These are phyloP conservation scores for Boletus insuetus DNA, from an alignment of 768 basidiomycete species.

Conservation along the genomic window DNA sequence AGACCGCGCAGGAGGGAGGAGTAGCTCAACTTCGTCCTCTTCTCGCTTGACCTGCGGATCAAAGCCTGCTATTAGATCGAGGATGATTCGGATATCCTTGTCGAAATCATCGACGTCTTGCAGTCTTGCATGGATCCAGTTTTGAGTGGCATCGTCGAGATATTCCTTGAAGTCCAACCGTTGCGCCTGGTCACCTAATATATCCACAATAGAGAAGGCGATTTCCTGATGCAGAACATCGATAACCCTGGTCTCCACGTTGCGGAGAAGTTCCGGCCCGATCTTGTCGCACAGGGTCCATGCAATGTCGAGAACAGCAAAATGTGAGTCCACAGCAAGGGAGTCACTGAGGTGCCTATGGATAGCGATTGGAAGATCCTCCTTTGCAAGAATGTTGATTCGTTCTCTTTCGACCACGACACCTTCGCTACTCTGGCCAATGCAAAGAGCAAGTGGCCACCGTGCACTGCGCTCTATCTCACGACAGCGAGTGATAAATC, in stretches of 20 bases:
- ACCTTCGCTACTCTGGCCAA: slow-evolving; percentile 38
- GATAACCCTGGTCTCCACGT: slow-evolving; percentile 55
- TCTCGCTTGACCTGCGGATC: slow-evolving; percentile 72
- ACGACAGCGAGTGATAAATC: slow-evolving; percentile 86
- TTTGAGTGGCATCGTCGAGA: slow-evolving; percentile 57
- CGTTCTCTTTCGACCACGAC: slow-evolving; percentile 79
- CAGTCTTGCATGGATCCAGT: slow-evolving; percentile 61
- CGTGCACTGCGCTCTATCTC: slow-evolving; percentile 86
- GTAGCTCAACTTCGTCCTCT: slow-evolving; percentile 62
- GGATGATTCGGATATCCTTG: slow-evolving; percentile 49
- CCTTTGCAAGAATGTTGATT: slow-evolving; percentile 56
- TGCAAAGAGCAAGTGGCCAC: slow-evolving; percentile 71
- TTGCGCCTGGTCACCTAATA: slow-evolving; percentile 63
- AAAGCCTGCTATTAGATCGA: slow-evolving; percentile 72
- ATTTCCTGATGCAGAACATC: slow-evolving; percentile 75
- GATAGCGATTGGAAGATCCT: slow-evolving; percentile 66
- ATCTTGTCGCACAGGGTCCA: slow-evolving; percentile 63
- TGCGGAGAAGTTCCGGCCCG: slow-evolving; percentile 54
- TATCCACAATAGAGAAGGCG: slow-evolving; percentile 74
- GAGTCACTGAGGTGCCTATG: slow-evolving; percentile 48
- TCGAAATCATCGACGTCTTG: slow-evolving; percentile 57
- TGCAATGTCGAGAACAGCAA: slow-evolving; percentile 55
- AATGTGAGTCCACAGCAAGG: slow-evolving; percentile 46
- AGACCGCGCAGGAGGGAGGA: slow-evolving; percentile 51
- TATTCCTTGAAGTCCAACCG: slow-evolving; percentile 51